A percentile compares a stretch with the other conserved stretches of the same genome.
These are phyloP conservation scores for Parafenestella ontariensis DNA, from an alignment of 2,329 filamentous ascomycete genomes.

Conservation along the genomic window DNA sequence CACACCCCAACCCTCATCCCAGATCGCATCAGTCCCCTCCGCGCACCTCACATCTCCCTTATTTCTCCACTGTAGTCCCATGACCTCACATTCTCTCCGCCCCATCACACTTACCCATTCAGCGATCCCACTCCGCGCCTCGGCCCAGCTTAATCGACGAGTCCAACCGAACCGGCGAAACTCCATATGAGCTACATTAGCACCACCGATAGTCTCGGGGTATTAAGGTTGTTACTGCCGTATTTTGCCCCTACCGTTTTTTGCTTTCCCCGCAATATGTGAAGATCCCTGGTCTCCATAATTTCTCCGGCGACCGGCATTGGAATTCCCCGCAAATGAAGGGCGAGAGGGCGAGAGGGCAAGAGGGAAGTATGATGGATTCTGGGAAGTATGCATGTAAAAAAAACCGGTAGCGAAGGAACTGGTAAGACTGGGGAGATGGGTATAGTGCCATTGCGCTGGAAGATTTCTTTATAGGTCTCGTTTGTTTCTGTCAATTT, in stretches of 20 bases:
- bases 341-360: neutral
- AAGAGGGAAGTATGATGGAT: neutral
- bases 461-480: neutral
- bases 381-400: no score
- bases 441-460: neutral
- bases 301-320: slow-evolving; percentile 28
- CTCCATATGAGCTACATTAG: slow-evolving; percentile 2
- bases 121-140: slow-evolving; percentile 5
- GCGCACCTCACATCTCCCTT: no score
- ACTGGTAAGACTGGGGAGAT: neutral
- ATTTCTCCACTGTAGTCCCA: no score
- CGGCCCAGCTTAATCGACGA: slow-evolving; percentile 4
- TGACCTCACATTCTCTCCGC: slow-evolving; percentile 8
- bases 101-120: slow-evolving; percentile 15
- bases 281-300: slow-evolving; percentile 13
- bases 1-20: neutral
- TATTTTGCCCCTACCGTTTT: slow-evolving; percentile 3
- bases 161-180: slow-evolving; percentile 24
- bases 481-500: slow-evolving; percentile 1
- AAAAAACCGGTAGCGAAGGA: no score
- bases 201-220: slow-evolving; percentile 18
- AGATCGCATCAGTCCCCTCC: no score
- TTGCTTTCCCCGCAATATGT: slow-evolving; percentile 30
- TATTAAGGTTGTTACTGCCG: slow-evolving; percentile 12
- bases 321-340: slow-evolving; percentile 24